Base-by-base conservation (phyloP, 139 green algal species). In the Edaphochlamys debaryana region DNA sequence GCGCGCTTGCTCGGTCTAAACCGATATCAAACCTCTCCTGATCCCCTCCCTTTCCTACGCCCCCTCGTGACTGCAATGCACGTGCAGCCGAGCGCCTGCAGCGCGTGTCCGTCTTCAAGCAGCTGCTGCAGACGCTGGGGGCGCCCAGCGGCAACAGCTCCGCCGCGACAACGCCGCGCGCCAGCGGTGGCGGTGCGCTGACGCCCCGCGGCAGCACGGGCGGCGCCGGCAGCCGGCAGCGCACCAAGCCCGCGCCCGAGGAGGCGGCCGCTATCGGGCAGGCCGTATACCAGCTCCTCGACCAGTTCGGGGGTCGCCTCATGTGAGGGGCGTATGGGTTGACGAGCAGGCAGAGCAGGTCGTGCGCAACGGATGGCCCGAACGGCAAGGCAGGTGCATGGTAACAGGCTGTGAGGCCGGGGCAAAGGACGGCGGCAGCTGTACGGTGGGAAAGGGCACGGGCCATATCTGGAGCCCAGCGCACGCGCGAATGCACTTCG, bases 211-310 rank as follows among this genome's bases (percentile, higher is more conserved):
- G 29, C 74, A 48, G 41, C 60, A 30, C 22, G 15, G 50, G 36
- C 19, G 48, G 36, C 66, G 36, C 36, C 66, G 58, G 62, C 54
- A 20, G 48, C 37, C 27, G 38, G 19, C n/a, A 63, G 41, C 60
- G 75, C 75, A 27, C 23, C 34, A 48, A 73, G 76, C 76, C 76
- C 13, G 11, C 29, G 30, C 76, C 75, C 17, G 76, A 73, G 76
- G 78, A 84, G 78, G 64, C 77, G 27, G 77, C 63, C 4, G 64
- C 54, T 3, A 56, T 84, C 48, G 78, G 66, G 9, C 66, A 84
- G 67, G 78, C 78, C 6, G 50, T 77, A 36, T 76, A 60, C 64
- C 78, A 84, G 36, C 66, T 84, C 66, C 62, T 82, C 22, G 76
- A 82, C 76, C 32, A 48, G 22, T 82, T 73, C 23, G 63, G 76